A percentile compares a stretch with the other conserved stretches of the same genome.
phyloP scores from a whole-genome alignment of 2,329 filamentous ascomycete genomes.

The Dactylellina drechsleri region DNA sequence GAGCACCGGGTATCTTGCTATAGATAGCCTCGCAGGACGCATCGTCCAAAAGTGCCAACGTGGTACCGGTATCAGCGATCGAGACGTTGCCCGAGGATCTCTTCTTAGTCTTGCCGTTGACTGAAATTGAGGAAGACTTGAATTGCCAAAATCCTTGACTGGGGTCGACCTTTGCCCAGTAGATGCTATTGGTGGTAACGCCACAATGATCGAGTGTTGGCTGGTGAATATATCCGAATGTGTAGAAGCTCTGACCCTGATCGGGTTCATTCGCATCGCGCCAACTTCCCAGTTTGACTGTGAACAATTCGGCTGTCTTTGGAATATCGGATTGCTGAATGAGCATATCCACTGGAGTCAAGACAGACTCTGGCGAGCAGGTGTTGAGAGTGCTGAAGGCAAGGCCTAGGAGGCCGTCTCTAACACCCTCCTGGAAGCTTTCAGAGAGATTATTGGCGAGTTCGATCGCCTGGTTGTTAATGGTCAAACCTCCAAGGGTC shows the following conservation, averaged over 20 bases:
- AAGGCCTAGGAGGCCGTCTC: constrained; percentile 75
- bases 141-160: constrained; percentile 76
- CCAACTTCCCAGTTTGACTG: constrained; percentile 70
- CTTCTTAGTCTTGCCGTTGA: constrained; percentile 68
- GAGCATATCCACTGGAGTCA: constrained; percentile 76
- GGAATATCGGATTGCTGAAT: constrained; percentile 69
- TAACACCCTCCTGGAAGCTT: constrained; percentile 68
- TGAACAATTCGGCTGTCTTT: constrained; percentile 70
- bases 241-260: constrained; percentile 70
- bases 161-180: constrained; percentile 72
- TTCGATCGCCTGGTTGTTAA: constrained; percentile 73
- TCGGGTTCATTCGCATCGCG: constrained; percentile 64
- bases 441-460: constrained; percentile 70
- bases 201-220: constrained; percentile 68
- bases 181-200: constrained; percentile 63
- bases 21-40: constrained; percentile 72
- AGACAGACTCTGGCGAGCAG: constrained; percentile 67
- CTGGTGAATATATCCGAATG: constrained; percentile 77
- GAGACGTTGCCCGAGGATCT: constrained; percentile 69
- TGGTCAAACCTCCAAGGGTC: constrained; percentile 70
- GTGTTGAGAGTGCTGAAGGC: constrained; percentile 74
- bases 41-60: constrained; percentile 73
- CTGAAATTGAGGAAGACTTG: constrained; percentile 67
- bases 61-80: constrained; percentile 78
- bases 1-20: constrained; percentile 70